These are phyloP conservation scores for Penicillium malachiteum DNA, from an alignment of 495 filamentous ascomycete species.

Conservation along the genomic window DNA sequence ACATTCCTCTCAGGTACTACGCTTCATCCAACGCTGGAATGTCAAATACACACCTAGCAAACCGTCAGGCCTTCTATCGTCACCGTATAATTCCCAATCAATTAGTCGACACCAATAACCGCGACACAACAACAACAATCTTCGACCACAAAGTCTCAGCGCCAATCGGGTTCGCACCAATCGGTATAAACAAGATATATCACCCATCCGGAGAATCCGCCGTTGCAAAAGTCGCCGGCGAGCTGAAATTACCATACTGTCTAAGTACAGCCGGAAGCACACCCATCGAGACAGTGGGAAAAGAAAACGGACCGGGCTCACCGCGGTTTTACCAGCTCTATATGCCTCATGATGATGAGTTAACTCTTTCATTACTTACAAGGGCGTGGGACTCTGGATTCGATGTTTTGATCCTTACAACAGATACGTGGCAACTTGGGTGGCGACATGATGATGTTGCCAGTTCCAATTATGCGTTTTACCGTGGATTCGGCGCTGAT, in stretches of 20 bases:
- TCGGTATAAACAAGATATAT: conserved; percentile 68
- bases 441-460: conserved; percentile 64
- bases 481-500: conserved; percentile 53
- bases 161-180: conserved; percentile 63
- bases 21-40: conserved; percentile 65
- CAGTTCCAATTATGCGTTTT: conserved; percentile 63
- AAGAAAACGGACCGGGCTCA: conserved; percentile 48
- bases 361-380: conserved; percentile 53
- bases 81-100: conserved; percentile 63
- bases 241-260: conserved; percentile 57
- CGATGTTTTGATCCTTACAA: conserved; percentile 58
- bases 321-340: conserved; percentile 66
- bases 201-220: conserved; percentile 55
- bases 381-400: conserved; percentile 57
- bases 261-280: conserved; percentile 58
- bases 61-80: conserved; percentile 67
- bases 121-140: conserved; percentile 58
- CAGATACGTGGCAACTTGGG: conserved; percentile 64
- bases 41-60: conserved; percentile 64
- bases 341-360: conserved; percentile 61
- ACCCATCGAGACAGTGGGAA: conserved; percentile 57
- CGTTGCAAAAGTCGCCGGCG: conserved; percentile 57
- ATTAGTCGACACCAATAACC: conserved; percentile 59
- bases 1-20: conserved; percentile 45
- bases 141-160: conserved; percentile 61